Percentiles rank a stretch among this genome's conserved stretches.
Conservation (phyloP, 2,329 filamentous ascomycete species). For the Cryphonectria radicalis region DNA sequence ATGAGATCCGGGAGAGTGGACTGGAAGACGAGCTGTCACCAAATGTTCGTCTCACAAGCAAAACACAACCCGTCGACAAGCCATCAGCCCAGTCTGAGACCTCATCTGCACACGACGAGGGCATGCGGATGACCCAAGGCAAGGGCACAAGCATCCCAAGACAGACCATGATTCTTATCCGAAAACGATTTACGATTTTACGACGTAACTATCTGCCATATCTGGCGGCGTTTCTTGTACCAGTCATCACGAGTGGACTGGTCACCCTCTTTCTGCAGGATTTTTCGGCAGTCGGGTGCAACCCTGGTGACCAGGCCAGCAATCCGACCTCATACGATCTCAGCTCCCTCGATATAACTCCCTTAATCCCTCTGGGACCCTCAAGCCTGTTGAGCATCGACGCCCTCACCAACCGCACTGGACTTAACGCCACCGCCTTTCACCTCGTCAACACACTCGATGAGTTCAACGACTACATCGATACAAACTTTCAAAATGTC, state of each 20-base stretch:
- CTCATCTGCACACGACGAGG: constrained; percentile 18
- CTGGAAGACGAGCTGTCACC: constrained; percentile 23
- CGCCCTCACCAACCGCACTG: constrained; percentile 25
- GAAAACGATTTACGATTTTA: constrained; percentile 77
- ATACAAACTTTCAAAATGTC: constrained; percentile 65
- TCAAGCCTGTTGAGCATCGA: constrained; percentile 29
- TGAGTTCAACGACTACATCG: constrained; percentile 70
- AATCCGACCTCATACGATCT: constrained; percentile 17
- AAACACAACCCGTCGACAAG: constrained; percentile 15
- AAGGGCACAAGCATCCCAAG: constrained; percentile 33
- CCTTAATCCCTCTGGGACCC: constrained; percentile 51
- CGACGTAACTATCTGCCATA: constrained; percentile 80
- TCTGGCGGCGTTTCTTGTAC: constrained; percentile 73
- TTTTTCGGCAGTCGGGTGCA: constrained; percentile 55
- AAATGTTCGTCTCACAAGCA: constrained; percentile 29
- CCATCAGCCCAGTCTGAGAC: constrained; percentile 15
- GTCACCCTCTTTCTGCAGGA: constrained; percentile 75
- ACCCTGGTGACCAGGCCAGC: constrained; percentile 47
- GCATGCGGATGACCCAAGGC: constrained; percentile 24
- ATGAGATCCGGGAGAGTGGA: constrained; percentile 67
- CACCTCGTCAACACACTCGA: constrained; percentile 63
- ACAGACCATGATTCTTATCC: constrained; percentile 76
- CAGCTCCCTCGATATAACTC: constrained; percentile 34
- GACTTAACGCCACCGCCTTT: constrained; percentile 21
- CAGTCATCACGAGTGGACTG: constrained; percentile 77